Evolutionary conservation across 2,329 filamentous ascomycete species (phyloP).

Genomic region (Fusarium musae): DNA sequence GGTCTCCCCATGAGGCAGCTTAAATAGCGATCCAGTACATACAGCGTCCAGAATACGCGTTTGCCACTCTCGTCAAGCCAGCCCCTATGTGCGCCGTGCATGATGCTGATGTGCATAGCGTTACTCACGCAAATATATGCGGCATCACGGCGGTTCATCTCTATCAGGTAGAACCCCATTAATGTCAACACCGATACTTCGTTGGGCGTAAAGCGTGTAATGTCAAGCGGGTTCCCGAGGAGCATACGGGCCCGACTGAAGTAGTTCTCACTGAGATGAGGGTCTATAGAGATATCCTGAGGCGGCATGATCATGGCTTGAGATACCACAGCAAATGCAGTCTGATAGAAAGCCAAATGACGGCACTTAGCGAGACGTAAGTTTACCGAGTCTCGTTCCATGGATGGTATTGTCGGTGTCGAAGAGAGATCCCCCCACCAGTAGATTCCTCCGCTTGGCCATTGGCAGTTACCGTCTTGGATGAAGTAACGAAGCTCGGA

Average conservation of each 20-base stretch:
- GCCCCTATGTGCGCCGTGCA: constrained; percentile 60
- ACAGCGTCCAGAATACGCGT: constrained; percentile 63
- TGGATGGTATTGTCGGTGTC: constrained; percentile 43
- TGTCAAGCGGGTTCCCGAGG: constrained; percentile 60
- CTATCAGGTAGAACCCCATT: constrained; percentile 61
- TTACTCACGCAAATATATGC: constrained; percentile 60
- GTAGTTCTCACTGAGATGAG: constrained; percentile 55
- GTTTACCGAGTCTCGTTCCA: constrained; percentile 34
- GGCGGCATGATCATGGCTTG: constrained; percentile 42
- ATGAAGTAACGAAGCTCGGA: constrained; percentile 56
- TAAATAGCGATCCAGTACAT: constrained; percentile 61
- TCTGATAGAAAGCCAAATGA: constrained; percentile 58
- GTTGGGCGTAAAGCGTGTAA: constrained; percentile 53
- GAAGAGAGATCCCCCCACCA: constrained; percentile 58
- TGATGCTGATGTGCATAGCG: constrained; percentile 60
- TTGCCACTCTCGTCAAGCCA: constrained; percentile 57
- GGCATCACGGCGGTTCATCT: constrained; percentile 60
- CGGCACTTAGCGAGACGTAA: constrained; percentile 46
- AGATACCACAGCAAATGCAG: constrained; percentile 56
- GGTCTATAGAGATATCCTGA: constrained; percentile 38
- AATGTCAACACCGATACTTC: constrained; percentile 59
- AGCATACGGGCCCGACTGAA: constrained; percentile 57
- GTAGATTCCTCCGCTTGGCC: constrained; percentile 59
- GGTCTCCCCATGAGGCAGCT: constrained; percentile 63
- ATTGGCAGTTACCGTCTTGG: constrained; percentile 57